A percentile compares a stretch with the other conserved stretches of the same genome.
Evolutionary conservation across 768 basidiomycete species (phyloP).

Genomic region (Auricularia heimuer): DNA sequence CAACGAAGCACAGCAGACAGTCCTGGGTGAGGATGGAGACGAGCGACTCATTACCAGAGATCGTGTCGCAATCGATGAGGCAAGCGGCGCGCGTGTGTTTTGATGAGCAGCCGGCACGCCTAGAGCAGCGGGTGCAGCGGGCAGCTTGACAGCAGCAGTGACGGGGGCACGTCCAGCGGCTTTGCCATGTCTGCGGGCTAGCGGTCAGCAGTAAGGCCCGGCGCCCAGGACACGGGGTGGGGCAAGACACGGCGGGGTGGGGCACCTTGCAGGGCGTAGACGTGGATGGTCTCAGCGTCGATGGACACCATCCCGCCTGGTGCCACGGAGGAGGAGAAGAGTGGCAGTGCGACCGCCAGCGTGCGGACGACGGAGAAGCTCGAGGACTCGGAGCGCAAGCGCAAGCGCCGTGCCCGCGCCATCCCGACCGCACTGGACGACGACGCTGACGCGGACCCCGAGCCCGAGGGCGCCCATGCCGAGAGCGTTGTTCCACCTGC

Average conservation of each 20-base stretch:
- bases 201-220: not conserved
- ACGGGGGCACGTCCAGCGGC: conserved; percentile 82
- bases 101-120: conserved; percentile 80
- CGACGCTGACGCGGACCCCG: too few relatives aligned
- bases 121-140: conserved; percentile 83
- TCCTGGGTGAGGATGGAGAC: conserved; percentile 96
- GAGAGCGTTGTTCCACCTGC: too few relatives aligned
- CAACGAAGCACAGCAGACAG: conserved; percentile 93
- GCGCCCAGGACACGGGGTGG: not conserved
- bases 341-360: too few relatives aligned
- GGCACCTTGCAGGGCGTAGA: conserved; percentile 82
- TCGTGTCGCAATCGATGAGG: conserved; percentile 89
- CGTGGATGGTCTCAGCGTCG: conserved; percentile 86
- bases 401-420: too few relatives aligned
- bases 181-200: conserved; percentile 76
- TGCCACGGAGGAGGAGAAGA: too few relatives aligned
- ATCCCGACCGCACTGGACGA: too few relatives aligned
- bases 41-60: conserved; percentile 92
- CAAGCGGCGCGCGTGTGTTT: conserved; percentile 89
- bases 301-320: too few relatives aligned
- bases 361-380: too few relatives aligned
- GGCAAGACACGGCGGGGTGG: conserved; percentile 7
- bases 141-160: conserved; percentile 81
- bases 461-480: too few relatives aligned
- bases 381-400: too few relatives aligned